Percentiles rank a stretch among this genome's conserved stretches.
phyloP scores from a whole-genome alignment of 192 early-diverging fungal genomes.

The Phycomyces nitens region DNA sequence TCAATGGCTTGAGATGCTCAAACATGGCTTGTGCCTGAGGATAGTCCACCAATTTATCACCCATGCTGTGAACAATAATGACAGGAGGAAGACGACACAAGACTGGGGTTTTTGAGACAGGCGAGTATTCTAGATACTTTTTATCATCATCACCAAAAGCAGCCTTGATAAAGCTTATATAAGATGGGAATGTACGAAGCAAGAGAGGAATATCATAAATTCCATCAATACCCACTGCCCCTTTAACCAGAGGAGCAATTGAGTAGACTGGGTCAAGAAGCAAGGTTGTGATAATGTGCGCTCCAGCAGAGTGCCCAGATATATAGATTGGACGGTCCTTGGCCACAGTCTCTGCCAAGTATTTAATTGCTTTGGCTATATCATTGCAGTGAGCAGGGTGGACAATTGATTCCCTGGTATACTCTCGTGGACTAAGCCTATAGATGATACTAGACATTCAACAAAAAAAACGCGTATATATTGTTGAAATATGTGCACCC shows the following conservation, averaged over 20 bases:
- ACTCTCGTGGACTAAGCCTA: conserved; percentile 24
- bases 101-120: conserved; percentile 18
- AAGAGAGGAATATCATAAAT: conserved; percentile 79
- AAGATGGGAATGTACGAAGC: conserved; percentile 58
- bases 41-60: conserved; percentile 67
- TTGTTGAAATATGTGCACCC: conserved; percentile 12
- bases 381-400: conserved; percentile 76
- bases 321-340: conserved; percentile 41
- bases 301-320: conserved; percentile 79
- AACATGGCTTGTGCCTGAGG: conserved; percentile 44
- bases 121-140: conserved; percentile 44
- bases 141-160: conserved; percentile 59
- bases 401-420: conserved; percentile 33
- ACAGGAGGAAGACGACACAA: conserved; percentile 33
- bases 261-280: conserved; percentile 46
- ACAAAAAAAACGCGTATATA: conserved; percentile 3
- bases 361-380: conserved; percentile 51
- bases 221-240: conserved; percentile 75
- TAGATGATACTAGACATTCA: background rate
- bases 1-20: conserved; percentile 8
- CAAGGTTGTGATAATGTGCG: conserved; percentile 62
- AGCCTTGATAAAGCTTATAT: conserved; percentile 67
- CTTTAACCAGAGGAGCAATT: conserved; percentile 36
- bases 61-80: conserved; percentile 62
- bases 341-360: conserved; percentile 31